Conservation (phyloP, 768 basidiomycete genomes). For the Mrakia gelida region DNA sequence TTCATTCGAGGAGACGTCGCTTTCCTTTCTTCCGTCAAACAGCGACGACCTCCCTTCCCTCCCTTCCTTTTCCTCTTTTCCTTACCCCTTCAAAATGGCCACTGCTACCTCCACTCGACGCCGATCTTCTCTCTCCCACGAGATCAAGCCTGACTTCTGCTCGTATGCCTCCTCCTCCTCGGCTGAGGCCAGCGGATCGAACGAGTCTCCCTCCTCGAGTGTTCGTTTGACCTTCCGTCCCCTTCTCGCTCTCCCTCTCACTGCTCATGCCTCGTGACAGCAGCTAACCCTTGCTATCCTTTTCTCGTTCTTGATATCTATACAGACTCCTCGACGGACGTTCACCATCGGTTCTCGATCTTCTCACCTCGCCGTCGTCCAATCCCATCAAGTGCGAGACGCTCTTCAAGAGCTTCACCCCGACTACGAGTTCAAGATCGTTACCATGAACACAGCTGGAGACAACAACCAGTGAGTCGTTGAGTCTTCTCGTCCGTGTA, state of each 20-base stretch:
- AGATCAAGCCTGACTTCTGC: slow-evolving; percentile 14
- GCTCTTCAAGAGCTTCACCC: slow-evolving; percentile 60
- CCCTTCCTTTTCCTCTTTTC: not conserved
- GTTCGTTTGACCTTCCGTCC: not conserved
- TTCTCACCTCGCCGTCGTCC: slow-evolving; percentile 82
- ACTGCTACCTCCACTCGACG: not conserved
- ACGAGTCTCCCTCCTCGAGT: not conserved
- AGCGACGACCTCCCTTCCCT: not conserved
- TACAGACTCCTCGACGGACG: not conserved
- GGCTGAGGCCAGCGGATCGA: not conserved
- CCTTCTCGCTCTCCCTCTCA: not conserved
- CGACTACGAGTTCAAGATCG: slow-evolving; percentile 51
- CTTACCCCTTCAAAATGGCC: not conserved
- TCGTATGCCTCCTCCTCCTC: too few relatives aligned
- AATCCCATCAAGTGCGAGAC: slow-evolving; percentile 74
- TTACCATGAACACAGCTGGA: slow-evolving; percentile 66
- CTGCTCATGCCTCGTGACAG: not conserved
- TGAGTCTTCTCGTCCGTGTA: not conserved
- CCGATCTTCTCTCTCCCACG: slow-evolving; percentile 22
- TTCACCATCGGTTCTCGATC: slow-evolving; percentile 76
- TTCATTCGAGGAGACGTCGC: too few relatives aligned
- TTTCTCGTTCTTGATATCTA: not conserved
- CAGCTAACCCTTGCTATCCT: too few relatives aligned
- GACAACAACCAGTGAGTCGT: slow-evolving; percentile 70
- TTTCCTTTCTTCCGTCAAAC: not conserved